These are phyloP conservation scores for Plectosphaerella plurivora DNA, from an alignment of 2,329 filamentous ascomycete genomes.

Conservation along the genomic window DNA sequence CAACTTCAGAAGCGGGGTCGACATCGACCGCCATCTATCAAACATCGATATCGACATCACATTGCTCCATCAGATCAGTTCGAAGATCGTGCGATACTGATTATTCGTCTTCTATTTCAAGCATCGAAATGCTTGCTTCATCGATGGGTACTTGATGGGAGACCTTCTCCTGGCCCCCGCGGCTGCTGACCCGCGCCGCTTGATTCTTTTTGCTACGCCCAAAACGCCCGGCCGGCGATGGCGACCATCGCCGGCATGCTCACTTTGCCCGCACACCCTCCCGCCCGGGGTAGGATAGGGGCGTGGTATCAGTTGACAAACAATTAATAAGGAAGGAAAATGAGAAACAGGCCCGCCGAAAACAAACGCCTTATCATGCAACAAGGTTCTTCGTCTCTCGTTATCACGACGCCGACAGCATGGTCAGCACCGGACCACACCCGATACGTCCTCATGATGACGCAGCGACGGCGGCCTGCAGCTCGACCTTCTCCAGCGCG, in stretches of 20 bases:
- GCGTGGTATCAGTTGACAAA: not conserved
- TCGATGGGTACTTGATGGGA: no score
- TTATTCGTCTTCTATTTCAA: no score
- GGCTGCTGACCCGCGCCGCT: no score
- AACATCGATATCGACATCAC: no score
- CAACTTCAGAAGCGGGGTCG: no score
- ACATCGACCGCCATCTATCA: no score
- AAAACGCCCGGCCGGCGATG: not conserved
- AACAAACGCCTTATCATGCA: not conserved
- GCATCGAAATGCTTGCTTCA: no score
- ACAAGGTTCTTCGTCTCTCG: not conserved
- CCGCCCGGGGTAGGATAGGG: not conserved
- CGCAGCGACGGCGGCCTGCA: slow-evolving; percentile 6
- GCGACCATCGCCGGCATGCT: not conserved
- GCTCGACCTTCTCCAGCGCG: slow-evolving; percentile 12
- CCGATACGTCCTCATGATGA: not conserved
- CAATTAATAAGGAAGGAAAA: not conserved
- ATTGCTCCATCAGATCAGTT: no score
- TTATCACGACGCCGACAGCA: not conserved
- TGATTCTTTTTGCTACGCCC: not conserved
- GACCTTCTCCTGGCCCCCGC: no score
- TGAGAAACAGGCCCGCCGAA: not conserved
- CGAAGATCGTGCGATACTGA: no score
- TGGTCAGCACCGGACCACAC: not conserved
- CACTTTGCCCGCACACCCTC: not conserved